These are phyloP conservation scores for Balansia obtecta DNA, from an alignment of 2,329 filamentous ascomycete species.

Conservation along the genomic window DNA sequence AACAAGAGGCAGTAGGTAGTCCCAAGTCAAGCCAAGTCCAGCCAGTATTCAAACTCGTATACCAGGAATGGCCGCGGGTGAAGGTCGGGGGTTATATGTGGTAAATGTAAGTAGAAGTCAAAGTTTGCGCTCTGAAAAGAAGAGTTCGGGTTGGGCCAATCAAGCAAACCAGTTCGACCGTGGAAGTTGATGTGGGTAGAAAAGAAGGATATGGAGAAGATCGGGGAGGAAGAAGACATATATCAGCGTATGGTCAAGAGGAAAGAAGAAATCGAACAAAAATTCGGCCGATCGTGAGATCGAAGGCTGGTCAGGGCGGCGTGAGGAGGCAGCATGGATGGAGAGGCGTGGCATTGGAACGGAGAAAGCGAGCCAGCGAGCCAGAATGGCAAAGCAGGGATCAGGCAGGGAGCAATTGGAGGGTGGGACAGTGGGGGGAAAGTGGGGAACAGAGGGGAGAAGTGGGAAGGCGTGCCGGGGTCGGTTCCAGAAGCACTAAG, in stretches of 20 bases:
- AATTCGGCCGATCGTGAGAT: background rate
- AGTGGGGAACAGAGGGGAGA: too few species aligned
- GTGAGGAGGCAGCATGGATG: background rate
- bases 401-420: background rate
- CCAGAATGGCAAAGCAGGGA: constrained; percentile 3
- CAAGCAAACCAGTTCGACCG: background rate
- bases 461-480: background rate
- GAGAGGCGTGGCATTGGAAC: background rate
- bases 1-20: too few species aligned
- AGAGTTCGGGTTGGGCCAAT: too few species aligned
- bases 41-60: too few species aligned
- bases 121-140: too few species aligned
- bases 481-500: background rate
- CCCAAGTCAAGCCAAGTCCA: too few species aligned
- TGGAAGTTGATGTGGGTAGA: background rate
- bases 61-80: too few species aligned
- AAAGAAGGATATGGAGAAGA: background rate
- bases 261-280: background rate
- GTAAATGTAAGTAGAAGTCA: too few species aligned
- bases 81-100: too few species aligned
- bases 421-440: too few species aligned
- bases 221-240: background rate
- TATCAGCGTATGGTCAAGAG: background rate
- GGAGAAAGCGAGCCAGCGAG: constrained; percentile 3
- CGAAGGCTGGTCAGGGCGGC: background rate